Base-by-base conservation (phyloP, 2,329 filamentous ascomycete genomes). In the Pyricularia grisea region DNA sequence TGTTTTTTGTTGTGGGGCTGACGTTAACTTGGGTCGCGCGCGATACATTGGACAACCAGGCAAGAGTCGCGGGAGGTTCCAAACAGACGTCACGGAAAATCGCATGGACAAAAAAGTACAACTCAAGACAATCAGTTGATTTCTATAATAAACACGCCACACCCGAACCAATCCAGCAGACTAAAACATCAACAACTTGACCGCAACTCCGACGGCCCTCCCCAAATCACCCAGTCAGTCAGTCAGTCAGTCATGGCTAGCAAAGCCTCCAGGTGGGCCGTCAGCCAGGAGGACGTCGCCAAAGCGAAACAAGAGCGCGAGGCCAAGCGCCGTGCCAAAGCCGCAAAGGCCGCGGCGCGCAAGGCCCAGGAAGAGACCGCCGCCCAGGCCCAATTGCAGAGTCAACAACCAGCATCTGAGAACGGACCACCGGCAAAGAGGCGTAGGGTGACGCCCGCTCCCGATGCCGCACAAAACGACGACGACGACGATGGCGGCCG, bases 261-360 rank as follows among this genome's bases (percentile, higher is more conserved):
- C 75, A 85, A 83, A 76, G 78, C 80, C 68, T 97, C 94, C 67
- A 89, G 94, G 79, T 99, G 95, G 95, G 92, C 92, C 72, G 87
- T 93, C 75, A 88, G 91, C 65, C 92, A 92, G 74, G 92, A 93
- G 73, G 93, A 97, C 77, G 88, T 88, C 27, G 91, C 88, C 79
- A 86, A 84, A 71, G 92, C 95, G 77, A 97, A 94, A 80, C 93
- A 96, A 79, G 91, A 93, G 92, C 67, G 67, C 25, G 67, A 97
- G 79, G 91, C 93, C 75, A 97, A 95, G 84, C 93, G 91, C 79
- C 89, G 91, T 67, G 81, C 88, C 67, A 97, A 95, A 79, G 90
- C 89, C 31, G 91, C 94, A 76, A 96, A 93, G 79, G 90, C 67
- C 58, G 90, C 33, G 2, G 58, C 92, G 73, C 89, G 88, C 70